Evolutionary conservation across 129 eudicot genomes (phyloP).

Genomic region (Lactuca sativa): DNA sequence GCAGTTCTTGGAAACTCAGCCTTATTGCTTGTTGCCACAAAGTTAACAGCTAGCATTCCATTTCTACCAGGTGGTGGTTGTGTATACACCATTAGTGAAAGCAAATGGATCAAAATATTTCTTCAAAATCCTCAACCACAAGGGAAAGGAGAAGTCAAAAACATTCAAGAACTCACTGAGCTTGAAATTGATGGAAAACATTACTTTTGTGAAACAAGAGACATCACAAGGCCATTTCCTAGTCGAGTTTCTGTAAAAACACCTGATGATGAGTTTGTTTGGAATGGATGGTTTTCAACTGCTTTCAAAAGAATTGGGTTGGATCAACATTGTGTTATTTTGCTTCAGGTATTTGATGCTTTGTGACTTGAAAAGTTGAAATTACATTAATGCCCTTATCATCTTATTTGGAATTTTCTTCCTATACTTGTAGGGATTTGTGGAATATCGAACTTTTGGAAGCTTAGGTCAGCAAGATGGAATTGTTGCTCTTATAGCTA

Average conservation of each 20-base stretch:
- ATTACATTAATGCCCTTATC: slow-evolving; percentile 6
- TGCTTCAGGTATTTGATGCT: slow-evolving; percentile 63
- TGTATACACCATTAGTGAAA: slow-evolving; percentile 70
- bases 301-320: slow-evolving; percentile 79
- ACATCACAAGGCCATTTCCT: slow-evolving; percentile 85
- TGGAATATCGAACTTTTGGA: slow-evolving; percentile 87
- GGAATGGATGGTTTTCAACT: slow-evolving; percentile 85
- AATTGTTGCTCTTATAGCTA: slow-evolving; percentile 83
- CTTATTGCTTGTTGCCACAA: slow-evolving; percentile 81
- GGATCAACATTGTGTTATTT: slow-evolving; percentile 70
- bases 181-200: slow-evolving; percentile 94
- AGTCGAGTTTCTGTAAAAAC: slow-evolving; percentile 58
- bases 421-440: slow-evolving; percentile 69
- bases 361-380: neutral
- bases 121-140: slow-evolving; percentile 82
- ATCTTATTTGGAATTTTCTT: neutral
- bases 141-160: slow-evolving; percentile 84
- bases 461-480: slow-evolving; percentile 91
- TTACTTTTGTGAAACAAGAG: slow-evolving; percentile 84
- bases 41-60: slow-evolving; percentile 69
- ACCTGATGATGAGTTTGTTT: slow-evolving; percentile 92
- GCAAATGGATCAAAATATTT: slow-evolving; percentile 75
- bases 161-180: slow-evolving; percentile 78
- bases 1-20: slow-evolving; percentile 68
- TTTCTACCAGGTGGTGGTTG: slow-evolving; percentile 90